Percentiles rank a stretch among this genome's conserved stretches.
Evolutionary conservation across 2,329 filamentous ascomycete species (phyloP).

Genomic region (Chalaropsis thielavioides): DNA sequence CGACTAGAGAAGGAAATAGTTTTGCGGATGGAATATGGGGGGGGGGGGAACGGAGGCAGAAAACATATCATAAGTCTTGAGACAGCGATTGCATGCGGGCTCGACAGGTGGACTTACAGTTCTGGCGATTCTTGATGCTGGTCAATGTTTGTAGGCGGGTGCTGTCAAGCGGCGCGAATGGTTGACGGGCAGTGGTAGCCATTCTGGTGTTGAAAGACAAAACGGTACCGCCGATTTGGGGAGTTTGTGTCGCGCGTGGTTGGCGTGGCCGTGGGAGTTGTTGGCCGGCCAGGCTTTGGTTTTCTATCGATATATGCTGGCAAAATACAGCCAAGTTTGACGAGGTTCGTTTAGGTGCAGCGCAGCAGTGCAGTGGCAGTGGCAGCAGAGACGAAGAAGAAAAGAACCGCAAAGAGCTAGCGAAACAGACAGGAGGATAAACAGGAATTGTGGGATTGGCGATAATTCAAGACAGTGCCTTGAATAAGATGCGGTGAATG

Average conservation of each 20-base stretch:
- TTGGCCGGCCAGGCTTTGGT: neutral
- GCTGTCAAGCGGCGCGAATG: constrained; percentile 58
- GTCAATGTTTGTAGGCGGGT: constrained; percentile 56
- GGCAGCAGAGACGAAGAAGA: neutral
- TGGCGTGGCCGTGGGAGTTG: neutral
- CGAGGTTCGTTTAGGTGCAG: neutral
- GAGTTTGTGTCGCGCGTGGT: neutral
- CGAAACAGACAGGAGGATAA: constrained; percentile 5
- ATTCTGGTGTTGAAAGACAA: constrained; percentile 26
- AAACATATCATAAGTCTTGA: neutral
- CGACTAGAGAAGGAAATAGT: constrained; percentile 22
- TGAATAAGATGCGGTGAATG: constrained; percentile 1
- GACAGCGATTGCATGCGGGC: neutral
- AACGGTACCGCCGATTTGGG: neutral
- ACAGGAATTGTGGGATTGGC: too few species aligned
- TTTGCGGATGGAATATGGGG: neutral
- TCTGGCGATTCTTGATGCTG: constrained; percentile 65
- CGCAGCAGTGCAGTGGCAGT: neutral
- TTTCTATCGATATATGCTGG: neutral
- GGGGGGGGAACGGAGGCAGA: neutral
- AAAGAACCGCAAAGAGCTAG: constrained; percentile 8
- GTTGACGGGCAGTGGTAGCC: constrained; percentile 49
- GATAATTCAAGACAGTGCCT: too few species aligned
- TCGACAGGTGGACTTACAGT: constrained; percentile 36
- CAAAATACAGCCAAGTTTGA: neutral